Conservation (phyloP, 1,284 basidiomycete species). For the Puccinia coronata region DNA sequence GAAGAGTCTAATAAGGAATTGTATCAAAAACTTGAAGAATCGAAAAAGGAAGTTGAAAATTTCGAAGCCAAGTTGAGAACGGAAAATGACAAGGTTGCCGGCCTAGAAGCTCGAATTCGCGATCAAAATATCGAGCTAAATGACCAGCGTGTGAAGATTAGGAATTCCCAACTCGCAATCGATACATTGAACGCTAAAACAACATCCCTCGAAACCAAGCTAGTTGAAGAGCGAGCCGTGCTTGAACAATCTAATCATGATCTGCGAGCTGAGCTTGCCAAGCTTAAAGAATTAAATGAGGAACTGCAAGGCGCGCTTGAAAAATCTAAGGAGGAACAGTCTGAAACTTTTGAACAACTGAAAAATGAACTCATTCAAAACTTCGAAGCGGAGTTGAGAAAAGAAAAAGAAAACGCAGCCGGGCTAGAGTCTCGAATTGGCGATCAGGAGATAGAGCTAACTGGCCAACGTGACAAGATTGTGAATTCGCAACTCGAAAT, state of each 20-base stretch:
- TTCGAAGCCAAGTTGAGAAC: background rate
- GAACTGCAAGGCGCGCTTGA: background rate
- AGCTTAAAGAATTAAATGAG: no score
- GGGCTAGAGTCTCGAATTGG: background rate
- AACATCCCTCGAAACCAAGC: background rate
- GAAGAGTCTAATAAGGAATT: background rate
- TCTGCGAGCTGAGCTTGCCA: no score
- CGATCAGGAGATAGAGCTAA: constrained; percentile 7
- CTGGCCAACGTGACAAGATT: background rate
- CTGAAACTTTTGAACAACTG: background rate
- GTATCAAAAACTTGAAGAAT: background rate
- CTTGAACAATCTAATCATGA: no score
- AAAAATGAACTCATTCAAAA: background rate
- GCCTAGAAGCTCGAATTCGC: background rate
- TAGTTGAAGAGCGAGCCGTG: background rate
- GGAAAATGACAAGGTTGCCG: background rate
- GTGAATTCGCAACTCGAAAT: constrained; percentile 7
- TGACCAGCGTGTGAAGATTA: background rate
- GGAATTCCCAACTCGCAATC: background rate
- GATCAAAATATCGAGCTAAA: constrained; percentile 13
- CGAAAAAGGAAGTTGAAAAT: background rate
- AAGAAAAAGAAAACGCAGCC: background rate
- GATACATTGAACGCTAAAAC: background rate
- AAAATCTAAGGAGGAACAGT: background rate
- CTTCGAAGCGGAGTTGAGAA: background rate